A percentile compares a stretch with the other conserved stretches of the same genome.
phyloP scores from a whole-genome alignment of 2,329 filamentous ascomycete species.

The Fragosphaeria purpurea region DNA sequence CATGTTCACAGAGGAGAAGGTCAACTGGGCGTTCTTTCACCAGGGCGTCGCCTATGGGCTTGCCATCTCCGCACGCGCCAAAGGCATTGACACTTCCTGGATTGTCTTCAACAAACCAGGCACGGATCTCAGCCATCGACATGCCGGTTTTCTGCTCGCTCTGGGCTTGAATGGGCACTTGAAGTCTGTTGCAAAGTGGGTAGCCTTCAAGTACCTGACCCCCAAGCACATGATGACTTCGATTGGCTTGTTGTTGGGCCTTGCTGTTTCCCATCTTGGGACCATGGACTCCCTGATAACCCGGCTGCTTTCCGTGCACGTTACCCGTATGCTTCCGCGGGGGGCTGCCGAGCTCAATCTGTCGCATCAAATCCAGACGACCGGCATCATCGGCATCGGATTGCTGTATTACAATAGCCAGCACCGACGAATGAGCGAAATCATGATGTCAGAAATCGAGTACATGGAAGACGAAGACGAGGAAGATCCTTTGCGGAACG shows the following conservation, averaged over 20 bases:
- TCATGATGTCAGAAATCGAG: conserved; percentile 97
- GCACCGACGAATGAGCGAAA: conserved; percentile 95
- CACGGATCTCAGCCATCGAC: conserved; percentile 83
- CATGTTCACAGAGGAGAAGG: conserved; percentile 87
- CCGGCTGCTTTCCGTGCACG: conserved; percentile 84
- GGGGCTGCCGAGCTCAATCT: conserved; percentile 92
- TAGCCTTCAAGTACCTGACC: conserved; percentile 98
- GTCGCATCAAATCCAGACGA: conserved; percentile 86
- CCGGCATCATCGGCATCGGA: conserved; percentile 94
- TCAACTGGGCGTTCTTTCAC: conserved; percentile 98
- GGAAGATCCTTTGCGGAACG: conserved; percentile 75
- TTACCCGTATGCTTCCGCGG: conserved; percentile 84
- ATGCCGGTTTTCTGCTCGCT: conserved; percentile 85
- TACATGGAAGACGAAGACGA: conserved; percentile 74
- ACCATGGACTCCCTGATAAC: conserved; percentile 97
- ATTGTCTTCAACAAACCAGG: conserved; percentile 93
- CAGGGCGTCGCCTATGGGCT: conserved; percentile 88
- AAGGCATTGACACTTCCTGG: conserved; percentile 97
- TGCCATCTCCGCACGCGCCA: conserved; percentile 78
- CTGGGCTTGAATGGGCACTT: conserved; percentile 90
- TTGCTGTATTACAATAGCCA: conserved; percentile 90
- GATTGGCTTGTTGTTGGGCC: conserved; percentile 81
- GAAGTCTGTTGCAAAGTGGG: conserved; percentile 92
- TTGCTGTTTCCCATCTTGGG: conserved; percentile 88
- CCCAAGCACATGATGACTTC: conserved; percentile 99